These are phyloP conservation scores for Scedosporium minutisporum DNA, from an alignment of 2,329 filamentous ascomycete genomes.

Conservation along the genomic window DNA sequence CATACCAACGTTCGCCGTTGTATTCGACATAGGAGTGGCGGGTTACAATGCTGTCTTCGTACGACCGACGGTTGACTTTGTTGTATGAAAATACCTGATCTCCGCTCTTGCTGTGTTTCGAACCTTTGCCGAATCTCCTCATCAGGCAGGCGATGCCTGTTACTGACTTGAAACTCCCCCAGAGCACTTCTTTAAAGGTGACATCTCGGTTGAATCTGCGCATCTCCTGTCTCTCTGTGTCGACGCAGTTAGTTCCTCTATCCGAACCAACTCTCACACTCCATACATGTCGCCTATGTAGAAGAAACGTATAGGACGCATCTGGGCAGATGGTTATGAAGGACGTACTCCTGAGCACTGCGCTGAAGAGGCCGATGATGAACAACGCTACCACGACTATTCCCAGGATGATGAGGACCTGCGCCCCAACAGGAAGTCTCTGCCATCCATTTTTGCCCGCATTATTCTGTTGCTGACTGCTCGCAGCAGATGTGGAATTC, in stretches of 20 bases:
- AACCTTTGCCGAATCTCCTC: not conserved
- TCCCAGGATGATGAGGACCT: not conserved
- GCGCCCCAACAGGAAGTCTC: not conserved
- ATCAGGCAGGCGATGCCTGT: not conserved
- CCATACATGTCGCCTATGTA: too few species aligned
- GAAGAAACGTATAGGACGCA: too few species aligned
- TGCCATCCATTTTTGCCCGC: not conserved
- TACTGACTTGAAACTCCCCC: not conserved
- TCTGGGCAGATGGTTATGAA: not conserved
- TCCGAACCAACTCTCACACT: too few species aligned
- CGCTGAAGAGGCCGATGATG: not conserved
- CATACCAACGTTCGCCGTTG: not conserved
- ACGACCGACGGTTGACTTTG: not conserved
- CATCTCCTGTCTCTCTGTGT: not conserved
- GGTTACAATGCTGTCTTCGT: not conserved
- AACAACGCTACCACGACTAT: not conserved
- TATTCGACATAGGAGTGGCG: not conserved
- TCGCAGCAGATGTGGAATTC: not conserved
- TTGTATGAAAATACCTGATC: not conserved
- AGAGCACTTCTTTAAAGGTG: not conserved
- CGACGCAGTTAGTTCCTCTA: not conserved
- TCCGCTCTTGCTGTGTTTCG: not conserved
- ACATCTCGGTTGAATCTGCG: not conserved
- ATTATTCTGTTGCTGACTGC: not conserved
- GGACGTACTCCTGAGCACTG: not conserved